phyloP scores from a whole-genome alignment of 2,329 filamentous ascomycete genomes.

The Xylaria sp. region DNA sequence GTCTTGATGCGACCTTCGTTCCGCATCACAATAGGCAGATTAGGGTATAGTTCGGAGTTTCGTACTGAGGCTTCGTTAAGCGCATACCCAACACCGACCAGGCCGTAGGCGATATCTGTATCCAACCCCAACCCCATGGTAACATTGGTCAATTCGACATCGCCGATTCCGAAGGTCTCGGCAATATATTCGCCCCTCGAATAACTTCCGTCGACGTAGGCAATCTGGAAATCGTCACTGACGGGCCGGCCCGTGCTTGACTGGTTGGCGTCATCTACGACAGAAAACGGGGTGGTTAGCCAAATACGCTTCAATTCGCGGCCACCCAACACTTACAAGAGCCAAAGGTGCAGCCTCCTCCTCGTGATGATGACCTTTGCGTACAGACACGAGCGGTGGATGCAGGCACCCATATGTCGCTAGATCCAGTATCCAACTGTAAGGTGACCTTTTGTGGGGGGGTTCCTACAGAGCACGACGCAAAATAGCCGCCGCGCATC shows the following conservation, averaged over 20 bases:
- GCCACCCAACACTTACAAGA: slow-evolving; percentile 48
- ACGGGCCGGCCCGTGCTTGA: slow-evolving; percentile 56
- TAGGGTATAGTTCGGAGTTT: slow-evolving; percentile 49
- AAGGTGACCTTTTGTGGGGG: slow-evolving; percentile 61
- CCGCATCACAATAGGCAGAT: slow-evolving; percentile 70
- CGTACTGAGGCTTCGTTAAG: slow-evolving; percentile 57
- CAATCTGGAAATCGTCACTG: slow-evolving; percentile 58
- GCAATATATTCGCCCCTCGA: slow-evolving; percentile 63
- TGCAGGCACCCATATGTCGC: slow-evolving; percentile 66
- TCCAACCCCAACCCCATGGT: slow-evolving; percentile 62
- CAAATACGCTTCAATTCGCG: neutral
- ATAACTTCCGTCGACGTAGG: slow-evolving; percentile 65
- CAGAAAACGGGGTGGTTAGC: slow-evolving; percentile 27
- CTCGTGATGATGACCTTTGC: slow-evolving; percentile 25
- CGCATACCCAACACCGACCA: slow-evolving; percentile 66
- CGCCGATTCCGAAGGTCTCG: slow-evolving; percentile 61
- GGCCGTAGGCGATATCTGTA: slow-evolving; percentile 62
- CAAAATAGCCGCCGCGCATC: slow-evolving; percentile 59
- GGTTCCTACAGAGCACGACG: slow-evolving; percentile 61
- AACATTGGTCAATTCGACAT: slow-evolving; percentile 56
- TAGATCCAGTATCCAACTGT: slow-evolving; percentile 69
- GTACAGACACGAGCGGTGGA: slow-evolving; percentile 48
- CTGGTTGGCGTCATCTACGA: slow-evolving; percentile 50
- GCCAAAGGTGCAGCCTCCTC: slow-evolving; percentile 50
- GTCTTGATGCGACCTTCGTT: slow-evolving; percentile 67